Evolutionary conservation across 768 basidiomycete genomes (phyloP), one percentile per base, ranked within the genome.

Genomic region (Ephemerocybe angulata): DNA sequence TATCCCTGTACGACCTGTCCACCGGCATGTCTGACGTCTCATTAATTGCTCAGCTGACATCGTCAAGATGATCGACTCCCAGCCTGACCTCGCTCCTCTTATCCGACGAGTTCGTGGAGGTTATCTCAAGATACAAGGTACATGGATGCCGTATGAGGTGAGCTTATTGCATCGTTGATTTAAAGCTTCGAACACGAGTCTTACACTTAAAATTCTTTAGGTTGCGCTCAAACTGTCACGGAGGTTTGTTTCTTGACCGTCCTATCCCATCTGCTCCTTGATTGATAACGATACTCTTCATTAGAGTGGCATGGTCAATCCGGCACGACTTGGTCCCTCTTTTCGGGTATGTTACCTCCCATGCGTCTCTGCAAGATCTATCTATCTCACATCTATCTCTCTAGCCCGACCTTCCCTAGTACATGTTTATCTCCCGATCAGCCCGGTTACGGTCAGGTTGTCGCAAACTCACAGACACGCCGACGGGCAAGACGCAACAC

Each of bases 71-170:
- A 84, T 94, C 63, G 92, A 94, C 73, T 90, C 88, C 2, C 90
- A 93, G 62, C 92, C 92, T 50, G 90, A 93, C 72, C 76, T 94
- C 33, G 90, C 89, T 25, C 78, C 85, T 29, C 83, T 88, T 61
- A 84, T 93, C 64, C 85, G 91, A 54, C 81, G 90, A 56, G 90
- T 94, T 29, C 84, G 90, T 43, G 91, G 90, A 54, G 89, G 90
- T 49, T 91, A 90, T 72, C 81, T 94, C 56, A 93, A 93, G 74
- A 93, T 94, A 41, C 92, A 94, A 65, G 92, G 92, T 29, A 93
- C 92, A 21, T 94, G 92, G 92, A 89, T 93, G 85, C 91, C 91
- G 30, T 93, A 88, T 70, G 91, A 90, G 77, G 87, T 88, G 61
- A 58, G 79, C 66, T 38, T 37, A 29, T 13, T 50, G 15, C 29